Conservation (phyloP, 2,329 filamentous ascomycete genomes). For the Diaporthe nobilis region DNA sequence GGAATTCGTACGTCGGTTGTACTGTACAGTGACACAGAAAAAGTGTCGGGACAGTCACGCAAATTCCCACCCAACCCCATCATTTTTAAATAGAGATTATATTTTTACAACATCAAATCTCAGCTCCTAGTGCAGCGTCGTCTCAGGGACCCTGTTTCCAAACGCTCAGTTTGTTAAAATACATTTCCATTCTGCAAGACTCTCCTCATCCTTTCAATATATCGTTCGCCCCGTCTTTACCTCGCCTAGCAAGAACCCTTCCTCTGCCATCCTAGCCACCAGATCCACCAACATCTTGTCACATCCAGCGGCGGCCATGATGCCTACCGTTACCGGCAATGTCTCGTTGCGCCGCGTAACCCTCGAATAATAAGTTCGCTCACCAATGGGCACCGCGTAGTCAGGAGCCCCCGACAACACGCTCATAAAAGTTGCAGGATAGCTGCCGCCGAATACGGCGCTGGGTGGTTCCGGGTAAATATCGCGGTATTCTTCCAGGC, state of each 20-base stretch:
- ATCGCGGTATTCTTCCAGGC: conserved; percentile 15
- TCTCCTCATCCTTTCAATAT: background rate
- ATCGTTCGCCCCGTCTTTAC: background rate
- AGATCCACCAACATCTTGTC: conserved; percentile 14
- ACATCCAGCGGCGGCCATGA: conserved; percentile 9
- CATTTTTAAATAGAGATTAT: no score
- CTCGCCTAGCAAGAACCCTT: background rate
- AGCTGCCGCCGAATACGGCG: background rate
- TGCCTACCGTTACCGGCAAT: background rate
- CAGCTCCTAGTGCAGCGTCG: no score
- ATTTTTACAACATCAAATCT: no score
- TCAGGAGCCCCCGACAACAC: conserved; percentile 2
- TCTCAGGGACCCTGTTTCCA: no score
- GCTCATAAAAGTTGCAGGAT: conserved; percentile 7
- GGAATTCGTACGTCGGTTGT: no score
- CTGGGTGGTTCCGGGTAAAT: background rate
- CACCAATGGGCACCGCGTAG: conserved; percentile 6
- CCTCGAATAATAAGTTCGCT: conserved; percentile 9
- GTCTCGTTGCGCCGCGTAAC: conserved; percentile 3
- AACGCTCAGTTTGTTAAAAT: background rate
- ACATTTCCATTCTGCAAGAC: background rate
- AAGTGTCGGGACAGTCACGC: no score
- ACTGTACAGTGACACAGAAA: no score
- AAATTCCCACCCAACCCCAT: no score
- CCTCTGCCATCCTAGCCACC: background rate